Base-by-base conservation (phyloP, 192 early-diverging fungal genomes). In the Spizellomyces sp. region DNA sequence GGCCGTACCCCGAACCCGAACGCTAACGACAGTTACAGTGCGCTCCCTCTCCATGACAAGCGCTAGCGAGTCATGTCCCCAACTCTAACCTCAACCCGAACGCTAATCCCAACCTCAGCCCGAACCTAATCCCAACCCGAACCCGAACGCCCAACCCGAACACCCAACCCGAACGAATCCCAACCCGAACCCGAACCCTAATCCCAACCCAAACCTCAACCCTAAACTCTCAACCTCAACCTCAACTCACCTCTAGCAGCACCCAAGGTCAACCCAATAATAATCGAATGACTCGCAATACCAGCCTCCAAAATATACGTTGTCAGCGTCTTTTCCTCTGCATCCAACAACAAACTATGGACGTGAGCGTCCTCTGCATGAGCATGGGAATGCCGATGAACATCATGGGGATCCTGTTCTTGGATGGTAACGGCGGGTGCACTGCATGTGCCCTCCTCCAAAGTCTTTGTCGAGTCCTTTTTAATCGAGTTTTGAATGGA, bases 191-290 rank as follows among this genome's bases (percentile, higher is more conserved):
- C 66, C 27, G 0, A 36, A 36, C 27, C 27, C 27, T 36, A 36
- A 36, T 3, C 27, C 27, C 27, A 36, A 36, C 27, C 27, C 27
- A 36, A 36, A 36, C 27, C 27, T 3, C n/a, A 36, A 36, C 27
- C 27, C 27, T 36, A 36, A 36, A n/a, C n/a, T 3, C 27, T 3
- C 27, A 36, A 36, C 27, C 27, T 3, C 0, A 36, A 36, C 27
- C 27, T 3, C n/a, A 36, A 36, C 27, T 36, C 27, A 36, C 9
- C 58, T n/a, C 5, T 66, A 3, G 27, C 62, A 27, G 75, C 70
- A 6, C 82, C 84, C 41, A 84, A 62, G 9, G 82, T 73, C 19
- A 84, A 5, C 10, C 84, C 84, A 45, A 86, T 82, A 50, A 86
- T 80, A 50, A 86, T 14, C 8, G 82, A 84, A 68, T 86, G 84